Base-by-base conservation (phyloP, 257 asterid genomes). In the Solanum arcanum region DNA sequence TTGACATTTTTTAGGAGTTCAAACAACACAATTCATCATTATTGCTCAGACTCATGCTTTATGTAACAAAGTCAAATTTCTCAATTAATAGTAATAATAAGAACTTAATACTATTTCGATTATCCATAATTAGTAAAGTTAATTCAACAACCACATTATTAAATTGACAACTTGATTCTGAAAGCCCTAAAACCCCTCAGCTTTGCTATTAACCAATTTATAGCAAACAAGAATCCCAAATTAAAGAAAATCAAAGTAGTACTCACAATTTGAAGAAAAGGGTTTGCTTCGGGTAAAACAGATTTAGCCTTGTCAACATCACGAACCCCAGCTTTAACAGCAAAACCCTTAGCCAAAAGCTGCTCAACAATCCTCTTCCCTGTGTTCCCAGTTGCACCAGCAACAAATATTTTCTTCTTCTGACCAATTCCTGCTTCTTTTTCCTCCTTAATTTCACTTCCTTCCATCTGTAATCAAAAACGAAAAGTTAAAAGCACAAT, bases 331-430 rank as follows among this genome's bases (percentile, higher is more conserved):
- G 99, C 98, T 89, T 93, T 94, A 47, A 97, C 98, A 82, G 94
- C 93, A 93, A 95, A 97, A 1, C 99, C 98, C 87, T 92, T 95
- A 23, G 94, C 92, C 93, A 97, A 89, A 77, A 97, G 97, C 94
- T 95, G 98, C 91, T 94, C 97, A 88, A 95, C 98, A 27, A 97
- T 93, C 91, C 98, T 94, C 92, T 94, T 95, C 14, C 99, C 99
- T 15, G 99, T 96, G 87, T 90, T 95, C 41, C 99, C 99, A 39
- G 97, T 90, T 13, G 99, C 99, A 35, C 99, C 99, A 7, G 98
- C 99, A 35, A 97, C 98, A 87, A 94, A 97, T 25, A 97, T 89
- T 78, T 89, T 96, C 94, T 94, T 95, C 87, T 91, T 95, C 87
- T 85, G 88, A 31, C 29, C 81, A n/a, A 70, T 85, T 37, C 87